phyloP scores from a whole-genome alignment of 225 moss, liverwort and hornwort genomes.

The Marchantia paleacea region DNA sequence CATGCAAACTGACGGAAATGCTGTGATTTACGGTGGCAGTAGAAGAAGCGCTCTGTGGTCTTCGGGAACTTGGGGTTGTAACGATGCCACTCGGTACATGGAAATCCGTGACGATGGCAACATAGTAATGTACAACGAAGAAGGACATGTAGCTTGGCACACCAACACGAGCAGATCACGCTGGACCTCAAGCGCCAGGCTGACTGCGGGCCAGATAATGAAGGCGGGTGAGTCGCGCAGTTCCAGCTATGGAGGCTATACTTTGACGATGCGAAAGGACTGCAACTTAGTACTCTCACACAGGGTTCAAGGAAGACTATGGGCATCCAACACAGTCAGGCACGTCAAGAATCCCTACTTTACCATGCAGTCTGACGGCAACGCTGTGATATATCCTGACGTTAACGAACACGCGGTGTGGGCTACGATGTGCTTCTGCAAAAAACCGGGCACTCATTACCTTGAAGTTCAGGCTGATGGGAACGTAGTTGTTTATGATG shows the following conservation, averaged over 20 bases:
- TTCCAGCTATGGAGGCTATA: no score
- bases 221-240: no score
- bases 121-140: background rate
- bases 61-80: background rate
- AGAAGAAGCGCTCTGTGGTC: background rate
- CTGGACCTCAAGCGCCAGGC: no score
- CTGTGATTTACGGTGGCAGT: background rate
- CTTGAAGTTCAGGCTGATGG: background rate
- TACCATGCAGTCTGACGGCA: background rate
- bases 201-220: no score
- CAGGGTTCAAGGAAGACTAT: background rate
- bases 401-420: background rate
- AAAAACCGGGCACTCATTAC: background rate
- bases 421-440: background rate
- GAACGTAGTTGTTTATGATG: background rate
- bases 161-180: background rate
- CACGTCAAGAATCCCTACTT: background rate
- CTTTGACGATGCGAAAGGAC: no score
- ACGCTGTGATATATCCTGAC: background rate
- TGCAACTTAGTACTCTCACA: no score
- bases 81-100: background rate
- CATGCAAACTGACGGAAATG: background rate
- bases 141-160: background rate
- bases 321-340: background rate
- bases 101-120: background rate